Base-by-base conservation (phyloP, 2,329 filamentous ascomycete species). In the Hymenotorrendiella dingleyae region DNA sequence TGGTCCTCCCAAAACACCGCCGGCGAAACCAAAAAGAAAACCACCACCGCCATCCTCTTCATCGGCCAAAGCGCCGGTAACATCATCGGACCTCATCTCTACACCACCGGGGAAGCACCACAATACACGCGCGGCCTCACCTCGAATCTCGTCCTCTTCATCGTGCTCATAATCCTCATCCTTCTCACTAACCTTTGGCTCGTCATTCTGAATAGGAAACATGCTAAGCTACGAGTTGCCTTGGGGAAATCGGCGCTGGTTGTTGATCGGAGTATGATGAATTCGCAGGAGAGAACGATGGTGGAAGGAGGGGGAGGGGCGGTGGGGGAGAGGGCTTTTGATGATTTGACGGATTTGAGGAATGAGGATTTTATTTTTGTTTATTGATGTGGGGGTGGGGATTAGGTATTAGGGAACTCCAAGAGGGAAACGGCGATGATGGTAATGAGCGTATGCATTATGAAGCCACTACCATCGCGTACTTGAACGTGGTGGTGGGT, bases 1-100 rank as follows among this genome's bases (percentile, higher is more conserved):
- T 86, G 82, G 82, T 79, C 84, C 43, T 71, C 84, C 4, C 78
- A 74, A 9, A 86, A 86, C 59, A 84, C 78, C 0, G 82, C 70
- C 0, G 82, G 82, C 6, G 75, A 73, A 14, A 84, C 80, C 3
- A 84, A 86, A 62, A 82, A 81, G 55, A 78, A 78, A 0, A 68
- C 76, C 36, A 71, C 79, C 27, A 80, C 83, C 70, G 76, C 74
- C 0, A 62, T 82, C 1, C 84, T 76, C 65, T 80, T 82, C 52
- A 78, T 76, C 1, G 79, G 75, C 0, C 71, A 72, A 2, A 74
- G 78, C 0, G 70, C 73, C 0, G 82, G 82, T 3, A 84, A 84
- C 57, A 76, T 84, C 26, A 65, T 84, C 17, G 81, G 80, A 0
- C 81, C 81, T 0, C 71, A 79, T 35, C 65, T 84, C 0, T 85